phyloP scores from a whole-genome alignment of 495 filamentous ascomycete genomes.

The Penicillium egyptiacum region DNA sequence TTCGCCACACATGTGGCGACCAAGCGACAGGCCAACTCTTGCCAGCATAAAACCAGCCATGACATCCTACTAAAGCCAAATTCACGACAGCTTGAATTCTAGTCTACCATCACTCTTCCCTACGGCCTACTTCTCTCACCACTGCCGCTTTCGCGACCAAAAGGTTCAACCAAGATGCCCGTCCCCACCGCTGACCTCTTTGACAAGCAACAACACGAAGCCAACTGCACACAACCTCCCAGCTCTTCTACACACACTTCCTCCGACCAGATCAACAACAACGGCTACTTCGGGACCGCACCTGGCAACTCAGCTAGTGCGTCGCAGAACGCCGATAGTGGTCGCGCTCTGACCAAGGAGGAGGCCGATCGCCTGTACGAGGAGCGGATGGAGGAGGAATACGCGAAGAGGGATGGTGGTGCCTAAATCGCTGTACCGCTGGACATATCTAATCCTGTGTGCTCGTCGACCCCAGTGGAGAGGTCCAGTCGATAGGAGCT shows the following conservation, averaged over 20 bases:
- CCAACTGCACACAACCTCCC: conserved; percentile 16
- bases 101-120: background rate
- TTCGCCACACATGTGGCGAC: conserved; percentile 21
- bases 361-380: conserved; percentile 64
- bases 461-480: background rate
- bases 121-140: background rate
- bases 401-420: conserved; percentile 74
- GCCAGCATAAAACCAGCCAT: background rate
- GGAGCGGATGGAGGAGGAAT: conserved; percentile 75
- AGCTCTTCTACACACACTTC: conserved; percentile 13
- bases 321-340: conserved; percentile 19
- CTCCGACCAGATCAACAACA: conserved; percentile 13
- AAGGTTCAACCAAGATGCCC: conserved; percentile 27
- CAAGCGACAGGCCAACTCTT: background rate
- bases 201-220: conserved; percentile 18
- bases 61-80: background rate
- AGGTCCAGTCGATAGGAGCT: background rate
- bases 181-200: conserved; percentile 27
- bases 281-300: conserved; percentile 13
- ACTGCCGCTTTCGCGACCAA: background rate
- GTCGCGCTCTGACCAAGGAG: conserved; percentile 42
- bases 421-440: conserved; percentile 38
- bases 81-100: background rate
- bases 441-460: background rate
- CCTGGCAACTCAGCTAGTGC: conserved; percentile 18